Percentiles rank a stretch among this genome's conserved stretches.
Conservation (phyloP, 768 basidiomycete species). For the Lactarius tabidus region DNA sequence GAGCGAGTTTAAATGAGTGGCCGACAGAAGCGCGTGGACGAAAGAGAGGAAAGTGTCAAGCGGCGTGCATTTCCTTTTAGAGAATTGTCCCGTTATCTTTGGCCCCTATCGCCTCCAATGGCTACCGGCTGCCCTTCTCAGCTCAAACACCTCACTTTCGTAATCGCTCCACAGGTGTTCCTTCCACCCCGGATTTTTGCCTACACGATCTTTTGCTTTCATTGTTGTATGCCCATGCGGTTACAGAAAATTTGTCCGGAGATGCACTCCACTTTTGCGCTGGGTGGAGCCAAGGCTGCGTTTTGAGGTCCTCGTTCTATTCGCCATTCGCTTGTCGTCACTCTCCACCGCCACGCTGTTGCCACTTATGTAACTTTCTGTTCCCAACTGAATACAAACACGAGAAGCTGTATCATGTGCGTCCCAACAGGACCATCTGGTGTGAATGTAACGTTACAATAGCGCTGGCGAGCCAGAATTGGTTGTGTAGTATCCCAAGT, state of each 20-base stretch:
- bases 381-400: background rate
- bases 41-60: background rate
- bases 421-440: background rate
- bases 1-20: background rate
- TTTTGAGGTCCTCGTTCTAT: background rate
- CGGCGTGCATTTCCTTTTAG: background rate
- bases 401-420: background rate
- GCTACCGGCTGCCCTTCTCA: background rate
- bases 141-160: conserved; percentile 2
- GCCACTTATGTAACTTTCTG: conserved; percentile 8
- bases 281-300: background rate
- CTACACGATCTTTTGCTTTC: background rate
- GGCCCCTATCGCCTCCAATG: conserved; percentile 4
- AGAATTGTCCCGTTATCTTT: conserved; percentile 5
- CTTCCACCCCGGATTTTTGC: background rate
- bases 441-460: conserved; percentile 1
- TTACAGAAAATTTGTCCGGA: background rate
- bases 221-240: background rate
- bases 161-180: background rate
- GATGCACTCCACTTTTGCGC: background rate
- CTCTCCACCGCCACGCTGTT: background rate
- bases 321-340: background rate
- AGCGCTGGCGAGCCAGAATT: background rate
- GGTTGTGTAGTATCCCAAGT: background rate
- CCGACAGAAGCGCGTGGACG: background rate